phyloP scores from a whole-genome alignment of 164 flowering plant genomes.

The Vitis vinifera region DNA sequence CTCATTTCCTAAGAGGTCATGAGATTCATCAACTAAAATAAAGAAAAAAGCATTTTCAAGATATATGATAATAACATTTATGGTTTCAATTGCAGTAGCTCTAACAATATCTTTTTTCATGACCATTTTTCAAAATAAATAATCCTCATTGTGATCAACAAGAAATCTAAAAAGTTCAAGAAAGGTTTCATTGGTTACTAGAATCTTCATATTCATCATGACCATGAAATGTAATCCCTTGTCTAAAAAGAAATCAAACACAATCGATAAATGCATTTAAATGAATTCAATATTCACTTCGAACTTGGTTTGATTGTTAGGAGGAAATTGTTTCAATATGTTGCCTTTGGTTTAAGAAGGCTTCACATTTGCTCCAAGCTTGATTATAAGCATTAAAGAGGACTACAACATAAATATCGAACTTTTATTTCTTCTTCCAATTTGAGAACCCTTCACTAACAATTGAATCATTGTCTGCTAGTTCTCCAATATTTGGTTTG shows the following conservation, averaged over 20 bases:
- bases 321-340: neutral
- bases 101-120: constrained; percentile 4
- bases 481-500: neutral
- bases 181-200: constrained; percentile 6
- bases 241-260: too few relatives aligned
- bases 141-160: constrained; percentile 2
- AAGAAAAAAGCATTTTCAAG: neutral
- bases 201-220: neutral
- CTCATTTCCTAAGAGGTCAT: too few relatives aligned
- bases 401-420: neutral
- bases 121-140: constrained; percentile 5
- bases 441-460: too few relatives aligned
- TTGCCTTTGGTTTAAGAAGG: too few relatives aligned
- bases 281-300: neutral
- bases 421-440: neutral
- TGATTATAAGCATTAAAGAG: too few relatives aligned
- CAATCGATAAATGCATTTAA: too few relatives aligned
- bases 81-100: neutral
- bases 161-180: constrained; percentile 9
- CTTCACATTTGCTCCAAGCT: too few relatives aligned
- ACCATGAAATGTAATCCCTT: too few relatives aligned
- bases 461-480: neutral
- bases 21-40: too few relatives aligned
- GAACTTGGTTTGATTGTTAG: neutral
- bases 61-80: neutral